Percentiles rank a stretch among this genome's conserved stretches.
phyloP scores from a whole-genome alignment of 805 yeast species.

The Saccharomyces kudriavzevii region DNA sequence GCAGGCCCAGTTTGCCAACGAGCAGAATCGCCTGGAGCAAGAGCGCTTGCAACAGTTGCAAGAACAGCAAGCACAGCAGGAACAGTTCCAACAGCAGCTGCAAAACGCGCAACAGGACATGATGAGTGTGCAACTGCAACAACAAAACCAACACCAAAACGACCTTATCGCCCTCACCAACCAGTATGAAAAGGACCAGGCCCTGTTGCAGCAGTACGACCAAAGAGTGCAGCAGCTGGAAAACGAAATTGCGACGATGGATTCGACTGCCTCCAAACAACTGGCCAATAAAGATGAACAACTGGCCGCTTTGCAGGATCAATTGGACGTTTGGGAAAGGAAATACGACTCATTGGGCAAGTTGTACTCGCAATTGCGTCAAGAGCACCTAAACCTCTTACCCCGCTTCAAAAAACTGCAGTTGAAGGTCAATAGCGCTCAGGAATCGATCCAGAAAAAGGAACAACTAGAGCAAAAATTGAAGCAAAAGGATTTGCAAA shows the following conservation, averaged over 20 bases:
- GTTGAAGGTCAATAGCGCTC: constrained; percentile 82
- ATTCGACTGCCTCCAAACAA: constrained; percentile 62
- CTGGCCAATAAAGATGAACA: constrained; percentile 70
- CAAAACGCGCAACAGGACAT: constrained; percentile 64
- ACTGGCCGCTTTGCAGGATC: constrained; percentile 59
- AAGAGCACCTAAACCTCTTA: constrained; percentile 76
- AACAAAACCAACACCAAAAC: constrained; percentile 69
- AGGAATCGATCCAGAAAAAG: constrained; percentile 77
- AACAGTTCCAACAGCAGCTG: constrained; percentile 45
- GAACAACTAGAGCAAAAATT: constrained; percentile 76
- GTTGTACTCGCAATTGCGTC: constrained; percentile 81
- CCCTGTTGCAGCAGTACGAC: constrained; percentile 79
- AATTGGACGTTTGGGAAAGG: constrained; percentile 66
- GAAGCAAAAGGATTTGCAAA: constrained; percentile 76
- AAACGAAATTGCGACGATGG: constrained; percentile 53
- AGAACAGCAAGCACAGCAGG: constrained; percentile 62
- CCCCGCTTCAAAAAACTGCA: constrained; percentile 73
- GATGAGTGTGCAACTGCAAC: constrained; percentile 45
- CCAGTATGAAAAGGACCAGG: constrained; percentile 81
- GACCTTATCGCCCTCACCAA: constrained; percentile 66
- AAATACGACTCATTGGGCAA: constrained; percentile 88
- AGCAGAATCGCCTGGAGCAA: constrained; percentile 59
- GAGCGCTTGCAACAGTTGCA: constrained; percentile 57
- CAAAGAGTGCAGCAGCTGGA: constrained; percentile 75
- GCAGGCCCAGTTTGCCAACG: constrained; percentile 58